Conservation (phyloP, 1,284 basidiomycete genomes). For the Golubevia pallescens region DNA sequence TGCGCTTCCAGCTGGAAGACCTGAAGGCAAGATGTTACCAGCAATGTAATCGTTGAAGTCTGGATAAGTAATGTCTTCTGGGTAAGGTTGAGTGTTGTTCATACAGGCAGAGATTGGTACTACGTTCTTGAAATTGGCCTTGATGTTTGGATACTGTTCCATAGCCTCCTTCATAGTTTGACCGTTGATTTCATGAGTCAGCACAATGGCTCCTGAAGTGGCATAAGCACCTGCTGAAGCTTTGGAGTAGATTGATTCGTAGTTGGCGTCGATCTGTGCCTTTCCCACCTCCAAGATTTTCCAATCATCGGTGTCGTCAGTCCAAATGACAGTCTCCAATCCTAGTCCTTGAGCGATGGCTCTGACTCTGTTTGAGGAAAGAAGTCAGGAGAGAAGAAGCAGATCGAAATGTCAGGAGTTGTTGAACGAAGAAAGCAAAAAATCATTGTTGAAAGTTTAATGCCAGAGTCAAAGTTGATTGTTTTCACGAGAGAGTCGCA, state of each 20-base stretch:
- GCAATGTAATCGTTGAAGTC: conserved; percentile 41
- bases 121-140: conserved; percentile 50
- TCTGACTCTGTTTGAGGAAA: conserved; percentile 39
- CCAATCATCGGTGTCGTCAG: conserved; percentile 50
- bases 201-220: conserved; percentile 33
- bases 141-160: conserved; percentile 43
- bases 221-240: conserved; percentile 18
- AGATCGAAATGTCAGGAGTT: neutral
- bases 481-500: neutral
- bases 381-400: neutral
- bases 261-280: conserved; percentile 40
- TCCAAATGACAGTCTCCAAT: conserved; percentile 50
- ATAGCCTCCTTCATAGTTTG: conserved; percentile 53
- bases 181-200: conserved; percentile 58
- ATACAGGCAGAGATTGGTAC: conserved; percentile 57
- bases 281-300: conserved; percentile 29
- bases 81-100: conserved; percentile 48
- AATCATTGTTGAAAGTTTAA: no score
- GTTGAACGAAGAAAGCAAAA: neutral
- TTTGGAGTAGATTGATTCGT: conserved; percentile 39
- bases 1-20: conserved; percentile 24
- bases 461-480: neutral
- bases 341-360: conserved; percentile 49
- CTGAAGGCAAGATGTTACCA: conserved; percentile 37
- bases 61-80: conserved; percentile 45